Evolutionary conservation across 371 early-diverging fungal species (phyloP).

Genomic region (Zopfochytrium polystomum): DNA sequence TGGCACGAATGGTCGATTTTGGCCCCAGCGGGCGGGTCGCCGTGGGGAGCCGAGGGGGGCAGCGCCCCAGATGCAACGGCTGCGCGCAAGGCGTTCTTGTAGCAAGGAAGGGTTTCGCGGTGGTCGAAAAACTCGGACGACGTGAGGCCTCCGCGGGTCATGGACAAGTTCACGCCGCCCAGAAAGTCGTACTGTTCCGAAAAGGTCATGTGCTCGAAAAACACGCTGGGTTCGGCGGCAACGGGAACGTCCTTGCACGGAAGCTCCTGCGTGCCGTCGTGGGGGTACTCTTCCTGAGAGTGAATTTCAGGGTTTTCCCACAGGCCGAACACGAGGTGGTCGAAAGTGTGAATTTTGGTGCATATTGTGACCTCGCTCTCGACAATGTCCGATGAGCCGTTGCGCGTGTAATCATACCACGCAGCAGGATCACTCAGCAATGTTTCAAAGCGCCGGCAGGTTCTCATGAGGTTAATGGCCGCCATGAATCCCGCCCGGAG

Average conservation of each 20-base stretch:
- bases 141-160: slow-evolving; percentile 18
- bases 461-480: slow-evolving; percentile 23
- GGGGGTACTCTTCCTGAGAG: not conserved
- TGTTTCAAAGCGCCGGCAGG: slow-evolving; percentile 18
- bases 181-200: slow-evolving; percentile 36
- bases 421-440: slow-evolving; percentile 24
- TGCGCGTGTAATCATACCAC: slow-evolving; percentile 27
- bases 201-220: slow-evolving; percentile 37
- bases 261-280: not conserved
- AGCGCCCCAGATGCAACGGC: slow-evolving; percentile 20
- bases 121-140: slow-evolving; percentile 40
- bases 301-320: slow-evolving; percentile 37
- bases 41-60: slow-evolving; percentile 25
- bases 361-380: slow-evolving; percentile 29
- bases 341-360: slow-evolving; percentile 39
- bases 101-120: slow-evolving; percentile 39
- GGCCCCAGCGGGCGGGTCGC: slow-evolving; percentile 23
- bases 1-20: slow-evolving; percentile 37
- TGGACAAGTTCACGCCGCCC: slow-evolving; percentile 27
- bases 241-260: not conserved
- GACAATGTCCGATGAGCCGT: slow-evolving; percentile 25
- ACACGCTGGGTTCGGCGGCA: slow-evolving; percentile 16
- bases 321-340: slow-evolving; percentile 45
- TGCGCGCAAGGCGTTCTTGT: slow-evolving; percentile 17
- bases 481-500: slow-evolving; percentile 37